phyloP scores from a whole-genome alignment of 2,329 filamentous ascomycete species.

The Beauveria medogensis region DNA sequence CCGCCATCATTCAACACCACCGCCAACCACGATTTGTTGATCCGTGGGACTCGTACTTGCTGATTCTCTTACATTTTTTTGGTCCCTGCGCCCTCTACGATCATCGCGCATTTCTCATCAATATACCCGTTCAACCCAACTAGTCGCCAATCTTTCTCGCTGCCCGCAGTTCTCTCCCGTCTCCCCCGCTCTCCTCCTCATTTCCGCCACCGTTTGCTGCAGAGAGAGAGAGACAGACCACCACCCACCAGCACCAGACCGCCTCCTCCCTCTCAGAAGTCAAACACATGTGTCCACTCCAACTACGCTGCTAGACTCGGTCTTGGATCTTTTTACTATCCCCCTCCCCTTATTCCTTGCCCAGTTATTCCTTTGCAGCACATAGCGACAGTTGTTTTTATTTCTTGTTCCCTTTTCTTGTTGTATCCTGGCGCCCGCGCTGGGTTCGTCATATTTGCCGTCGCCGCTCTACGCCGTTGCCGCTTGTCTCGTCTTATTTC shows the following conservation, averaged over 20 bases:
- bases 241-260: not conserved
- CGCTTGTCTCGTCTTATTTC: not conserved
- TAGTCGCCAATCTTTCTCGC: not conserved
- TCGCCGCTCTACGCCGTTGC: not conserved
- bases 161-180: not conserved
- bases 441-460: not conserved
- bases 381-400: not conserved
- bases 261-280: not conserved
- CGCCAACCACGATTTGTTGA: not conserved
- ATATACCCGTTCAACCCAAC: not conserved
- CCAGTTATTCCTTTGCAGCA: not conserved
- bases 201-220: conserved; percentile 5
- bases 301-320: conserved; percentile 6
- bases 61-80: not conserved
- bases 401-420: not conserved
- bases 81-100: not conserved
- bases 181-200: not conserved
- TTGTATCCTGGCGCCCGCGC: not conserved
- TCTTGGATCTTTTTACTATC: not conserved
- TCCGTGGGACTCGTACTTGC: not conserved
- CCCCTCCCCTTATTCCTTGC: not conserved
- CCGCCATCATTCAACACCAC: conserved; percentile 1
- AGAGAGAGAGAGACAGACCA: not conserved
- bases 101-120: not conserved
- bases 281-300: conserved; percentile 5